Evolutionary conservation across 2,329 filamentous ascomycete species (phyloP).

Genomic region (Phialemonium atrogriseum): DNA sequence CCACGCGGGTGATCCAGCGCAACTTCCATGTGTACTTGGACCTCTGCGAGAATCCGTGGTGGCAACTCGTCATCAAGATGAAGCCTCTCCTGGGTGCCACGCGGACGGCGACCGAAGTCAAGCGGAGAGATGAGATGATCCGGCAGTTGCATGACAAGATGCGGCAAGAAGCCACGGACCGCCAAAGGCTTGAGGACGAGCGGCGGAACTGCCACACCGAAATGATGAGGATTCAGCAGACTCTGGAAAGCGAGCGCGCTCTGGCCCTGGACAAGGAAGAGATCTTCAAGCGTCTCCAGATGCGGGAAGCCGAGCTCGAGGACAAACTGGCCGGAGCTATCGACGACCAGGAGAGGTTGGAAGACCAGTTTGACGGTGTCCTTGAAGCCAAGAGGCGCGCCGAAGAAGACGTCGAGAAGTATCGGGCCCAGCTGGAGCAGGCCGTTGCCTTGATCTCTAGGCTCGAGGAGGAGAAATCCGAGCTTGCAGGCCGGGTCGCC

Average conservation of each 20-base stretch:
- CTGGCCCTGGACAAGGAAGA: slow-evolving; percentile 96
- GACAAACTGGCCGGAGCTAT: slow-evolving; percentile 90
- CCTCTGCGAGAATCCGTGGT: slow-evolving; percentile 91
- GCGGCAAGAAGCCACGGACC: slow-evolving; percentile 64
- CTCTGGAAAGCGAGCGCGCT: slow-evolving; percentile 90
- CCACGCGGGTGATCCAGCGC: slow-evolving; percentile 85
- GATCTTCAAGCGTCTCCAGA: slow-evolving; percentile 92
- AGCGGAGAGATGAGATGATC: slow-evolving; percentile 91
- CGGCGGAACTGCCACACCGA: slow-evolving; percentile 79
- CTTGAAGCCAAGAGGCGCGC: slow-evolving; percentile 83
- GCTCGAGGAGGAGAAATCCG: slow-evolving; percentile 78
- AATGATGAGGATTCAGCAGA: slow-evolving; percentile 84
- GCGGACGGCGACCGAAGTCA: slow-evolving; percentile 84
- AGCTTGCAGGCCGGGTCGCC: slow-evolving; percentile 57
- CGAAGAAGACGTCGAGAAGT: slow-evolving; percentile 74
- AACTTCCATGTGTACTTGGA: slow-evolving; percentile 91
- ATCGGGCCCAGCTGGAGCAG: slow-evolving; percentile 78
- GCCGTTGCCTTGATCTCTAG: slow-evolving; percentile 79
- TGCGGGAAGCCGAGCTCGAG: slow-evolving; percentile 82
- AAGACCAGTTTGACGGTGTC: slow-evolving; percentile 86
- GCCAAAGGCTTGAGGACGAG: slow-evolving; percentile 81
- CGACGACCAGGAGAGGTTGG: slow-evolving; percentile 87
- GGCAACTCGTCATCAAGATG: slow-evolving; percentile 92
- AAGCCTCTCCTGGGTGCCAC: slow-evolving; percentile 89
- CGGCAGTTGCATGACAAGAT: slow-evolving; percentile 78